phyloP scores from a whole-genome alignment of 306 rosid genomes.

The Prinsepia uniflora region DNA sequence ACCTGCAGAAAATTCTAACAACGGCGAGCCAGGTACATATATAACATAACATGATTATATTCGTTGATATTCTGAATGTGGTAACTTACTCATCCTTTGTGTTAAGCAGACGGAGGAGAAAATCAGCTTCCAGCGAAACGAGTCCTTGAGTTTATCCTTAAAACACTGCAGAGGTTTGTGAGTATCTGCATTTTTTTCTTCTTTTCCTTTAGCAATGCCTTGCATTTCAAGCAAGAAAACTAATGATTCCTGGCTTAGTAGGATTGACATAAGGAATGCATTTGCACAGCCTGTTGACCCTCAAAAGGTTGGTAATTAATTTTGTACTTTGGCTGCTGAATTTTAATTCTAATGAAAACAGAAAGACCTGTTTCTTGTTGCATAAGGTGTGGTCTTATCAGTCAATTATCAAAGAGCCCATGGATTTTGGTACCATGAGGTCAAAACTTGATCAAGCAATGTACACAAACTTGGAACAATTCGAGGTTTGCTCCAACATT shows the following conservation, averaged over 20 bases:
- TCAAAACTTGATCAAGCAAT: constrained; percentile 32
- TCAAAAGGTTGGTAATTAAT: constrained; percentile 26
- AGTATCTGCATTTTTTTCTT: background rate
- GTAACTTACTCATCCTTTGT: background rate
- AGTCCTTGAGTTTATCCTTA: constrained; percentile 30
- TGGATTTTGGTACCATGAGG: constrained; percentile 46
- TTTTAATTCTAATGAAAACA: background rate
- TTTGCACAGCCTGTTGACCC: constrained; percentile 36
- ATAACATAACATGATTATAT: background rate
- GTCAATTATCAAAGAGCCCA: constrained; percentile 32
- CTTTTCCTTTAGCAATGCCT: background rate
- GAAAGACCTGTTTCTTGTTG: constrained; percentile 1
- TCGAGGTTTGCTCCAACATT: constrained; percentile 31
- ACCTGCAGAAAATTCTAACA: constrained; percentile 2
- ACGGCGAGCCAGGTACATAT: constrained; percentile 20
- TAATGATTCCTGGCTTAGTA: background rate
- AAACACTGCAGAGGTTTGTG: constrained; percentile 33
- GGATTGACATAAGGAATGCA: constrained; percentile 26
- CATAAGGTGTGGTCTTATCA: constrained; percentile 32
- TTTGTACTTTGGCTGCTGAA: background rate
- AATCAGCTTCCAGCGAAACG: constrained; percentile 13
- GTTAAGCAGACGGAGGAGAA: constrained; percentile 14
- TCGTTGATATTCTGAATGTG: background rate
- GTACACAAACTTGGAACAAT: constrained; percentile 32
- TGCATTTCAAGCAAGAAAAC: background rate